phyloP scores from a whole-genome alignment of 441 rosid genomes.

The Jatropha multifida region DNA sequence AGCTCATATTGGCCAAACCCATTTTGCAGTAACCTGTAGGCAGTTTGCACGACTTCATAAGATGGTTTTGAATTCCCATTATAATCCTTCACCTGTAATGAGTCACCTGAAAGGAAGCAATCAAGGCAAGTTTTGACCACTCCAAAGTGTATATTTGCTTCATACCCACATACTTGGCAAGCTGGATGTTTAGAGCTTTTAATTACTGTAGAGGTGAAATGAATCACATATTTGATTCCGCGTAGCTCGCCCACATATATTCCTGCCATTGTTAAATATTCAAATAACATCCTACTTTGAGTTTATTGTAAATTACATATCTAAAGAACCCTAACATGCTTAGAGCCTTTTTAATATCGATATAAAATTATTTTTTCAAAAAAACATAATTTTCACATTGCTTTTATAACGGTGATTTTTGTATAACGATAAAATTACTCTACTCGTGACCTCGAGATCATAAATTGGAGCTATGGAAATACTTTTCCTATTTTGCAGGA shows the following conservation, averaged over 20 bases:
- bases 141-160: neutral
- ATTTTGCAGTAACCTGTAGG: neutral
- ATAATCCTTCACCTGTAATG: neutral
- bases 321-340: no score
- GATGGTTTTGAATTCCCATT: neutral
- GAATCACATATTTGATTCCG: neutral
- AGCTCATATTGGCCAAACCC: neutral
- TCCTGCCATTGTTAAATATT: neutral
- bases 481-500: no score
- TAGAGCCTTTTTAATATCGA: no score
- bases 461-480: no score
- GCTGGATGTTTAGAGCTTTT: neutral
- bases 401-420: no score
- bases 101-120: neutral
- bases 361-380: no score
- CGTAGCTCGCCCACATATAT: conserved; percentile 1
- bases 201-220: neutral
- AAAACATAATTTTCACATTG: no score
- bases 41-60: neutral
- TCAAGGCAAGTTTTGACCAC: conserved; percentile 18
- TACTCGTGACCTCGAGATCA: no score
- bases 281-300: no score
- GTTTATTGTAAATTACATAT: no score
- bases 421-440: no score
- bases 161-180: neutral